A percentile compares a stretch with the other conserved stretches of the same genome.
Conservation (phyloP, 352 stramenopile species). For the Phytophthora cactorum region DNA sequence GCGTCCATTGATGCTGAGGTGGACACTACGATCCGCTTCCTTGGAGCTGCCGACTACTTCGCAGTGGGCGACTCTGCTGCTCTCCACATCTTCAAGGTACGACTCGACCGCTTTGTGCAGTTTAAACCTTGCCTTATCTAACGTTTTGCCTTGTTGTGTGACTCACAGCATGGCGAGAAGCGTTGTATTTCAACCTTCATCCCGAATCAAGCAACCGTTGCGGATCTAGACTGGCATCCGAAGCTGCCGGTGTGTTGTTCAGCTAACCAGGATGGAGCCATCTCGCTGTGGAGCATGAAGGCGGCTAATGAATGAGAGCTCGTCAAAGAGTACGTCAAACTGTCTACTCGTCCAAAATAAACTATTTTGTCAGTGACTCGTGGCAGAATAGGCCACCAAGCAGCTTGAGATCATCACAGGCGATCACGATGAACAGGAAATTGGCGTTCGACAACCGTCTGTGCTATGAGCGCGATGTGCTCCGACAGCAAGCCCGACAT, state of each 20-base stretch:
- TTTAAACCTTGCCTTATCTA: neutral
- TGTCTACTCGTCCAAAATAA: slow-evolving; percentile 32
- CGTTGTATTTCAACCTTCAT: slow-evolving; percentile 26
- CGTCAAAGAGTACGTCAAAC: neutral
- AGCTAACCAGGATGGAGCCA: slow-evolving; percentile 41
- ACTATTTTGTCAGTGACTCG: slow-evolving; percentile 28
- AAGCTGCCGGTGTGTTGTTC: slow-evolving; percentile 41
- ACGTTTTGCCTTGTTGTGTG: slow-evolving; percentile 11
- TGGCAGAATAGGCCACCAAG: slow-evolving; percentile 26
- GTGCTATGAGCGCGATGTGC: slow-evolving; percentile 82
- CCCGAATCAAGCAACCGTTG: slow-evolving; percentile 33
- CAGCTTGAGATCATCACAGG: neutral
- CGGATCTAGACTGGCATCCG: slow-evolving; percentile 54
- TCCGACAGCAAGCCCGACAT: slow-evolving; percentile 65
- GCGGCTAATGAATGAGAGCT: slow-evolving; percentile 4
- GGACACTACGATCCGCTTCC: slow-evolving; percentile 42
- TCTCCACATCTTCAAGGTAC: slow-evolving; percentile 50
- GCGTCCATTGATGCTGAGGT: slow-evolving; percentile 9
- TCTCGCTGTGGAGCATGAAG: slow-evolving; percentile 50
- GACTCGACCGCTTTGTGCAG: neutral
- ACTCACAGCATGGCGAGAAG: slow-evolving; percentile 32
- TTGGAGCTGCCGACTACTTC: slow-evolving; percentile 39
- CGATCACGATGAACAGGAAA: slow-evolving; percentile 67
- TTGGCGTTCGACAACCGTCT: slow-evolving; percentile 83
- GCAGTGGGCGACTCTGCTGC: slow-evolving; percentile 36